These are phyloP conservation scores for Linum usitatissimum DNA, from an alignment of 345 rosid genomes.

Conservation along the genomic window DNA sequence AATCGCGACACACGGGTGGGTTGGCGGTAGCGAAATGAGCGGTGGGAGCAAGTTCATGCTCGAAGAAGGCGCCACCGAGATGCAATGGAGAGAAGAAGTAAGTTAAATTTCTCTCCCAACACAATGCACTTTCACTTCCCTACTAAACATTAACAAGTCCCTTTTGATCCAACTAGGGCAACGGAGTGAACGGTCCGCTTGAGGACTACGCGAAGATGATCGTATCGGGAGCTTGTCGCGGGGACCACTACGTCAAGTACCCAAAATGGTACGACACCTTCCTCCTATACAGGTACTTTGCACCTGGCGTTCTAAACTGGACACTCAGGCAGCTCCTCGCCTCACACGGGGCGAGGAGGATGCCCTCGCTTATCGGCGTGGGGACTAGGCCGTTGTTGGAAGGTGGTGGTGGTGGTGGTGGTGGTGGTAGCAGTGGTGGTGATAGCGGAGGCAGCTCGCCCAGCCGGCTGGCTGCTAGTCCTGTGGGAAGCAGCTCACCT, in stretches of 20 bases:
- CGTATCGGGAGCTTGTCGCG: conserved; percentile 73
- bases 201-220: conserved; percentile 71
- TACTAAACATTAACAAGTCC: not conserved
- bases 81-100: conserved; percentile 89
- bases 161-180: conserved; percentile 26
- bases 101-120: conserved; percentile 34
- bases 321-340: conserved; percentile 48
- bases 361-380: conserved; percentile 31
- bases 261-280: conserved; percentile 81
- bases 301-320: conserved; percentile 61
- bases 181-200: conserved; percentile 37
- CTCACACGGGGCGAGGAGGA: conserved; percentile 37
- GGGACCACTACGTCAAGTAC: conserved; percentile 55
- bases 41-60: conserved; percentile 62
- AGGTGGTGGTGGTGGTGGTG: conserved; percentile 6
- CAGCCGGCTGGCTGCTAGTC: too few relatives aligned
- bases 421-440: not conserved
- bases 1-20: conserved; percentile 87
- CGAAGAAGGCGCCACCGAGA: conserved; percentile 95
- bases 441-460: not conserved
- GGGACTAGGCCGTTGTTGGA: conserved; percentile 24
- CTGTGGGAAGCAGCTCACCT: conserved; percentile 16
- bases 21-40: conserved; percentile 54
- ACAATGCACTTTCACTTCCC: not conserved
- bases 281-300: conserved; percentile 57